phyloP scores from a whole-genome alignment of 495 filamentous ascomycete species.

The Daldinia grandis region DNA sequence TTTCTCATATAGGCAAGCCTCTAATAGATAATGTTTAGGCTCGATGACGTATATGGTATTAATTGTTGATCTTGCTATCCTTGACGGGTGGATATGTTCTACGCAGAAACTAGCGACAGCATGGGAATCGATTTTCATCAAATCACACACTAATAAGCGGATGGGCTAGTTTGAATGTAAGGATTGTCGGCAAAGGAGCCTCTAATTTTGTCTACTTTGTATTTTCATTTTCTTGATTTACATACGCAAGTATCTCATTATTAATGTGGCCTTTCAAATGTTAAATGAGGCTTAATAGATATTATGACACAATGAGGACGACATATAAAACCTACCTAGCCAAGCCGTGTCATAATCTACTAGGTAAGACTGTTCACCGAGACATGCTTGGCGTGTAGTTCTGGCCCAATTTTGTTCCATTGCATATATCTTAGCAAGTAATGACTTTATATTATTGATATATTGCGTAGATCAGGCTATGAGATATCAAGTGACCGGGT shows the following conservation, averaged over 20 bases:
- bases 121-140: neutral
- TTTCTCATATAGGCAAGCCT: neutral
- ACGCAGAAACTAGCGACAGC: neutral
- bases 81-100: neutral
- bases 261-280: too few relatives aligned
- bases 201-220: too few relatives aligned
- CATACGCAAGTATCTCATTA: too few relatives aligned
- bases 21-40: neutral
- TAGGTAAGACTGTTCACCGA: too few relatives aligned
- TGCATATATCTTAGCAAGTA: neutral
- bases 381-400: too few relatives aligned
- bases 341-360: too few relatives aligned
- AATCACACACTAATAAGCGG: neutral
- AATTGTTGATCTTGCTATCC: neutral
- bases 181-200: neutral
- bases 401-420: neutral
- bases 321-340: too few relatives aligned
- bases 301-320: too few relatives aligned
- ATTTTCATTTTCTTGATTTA: too few relatives aligned
- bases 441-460: neutral
- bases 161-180: neutral
- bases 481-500: neutral
- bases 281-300: too few relatives aligned
- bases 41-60: neutral
- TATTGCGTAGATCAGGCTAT: neutral